Conservation (phyloP, 768 basidiomycete genomes). For the Aureoboletus auriporus region DNA sequence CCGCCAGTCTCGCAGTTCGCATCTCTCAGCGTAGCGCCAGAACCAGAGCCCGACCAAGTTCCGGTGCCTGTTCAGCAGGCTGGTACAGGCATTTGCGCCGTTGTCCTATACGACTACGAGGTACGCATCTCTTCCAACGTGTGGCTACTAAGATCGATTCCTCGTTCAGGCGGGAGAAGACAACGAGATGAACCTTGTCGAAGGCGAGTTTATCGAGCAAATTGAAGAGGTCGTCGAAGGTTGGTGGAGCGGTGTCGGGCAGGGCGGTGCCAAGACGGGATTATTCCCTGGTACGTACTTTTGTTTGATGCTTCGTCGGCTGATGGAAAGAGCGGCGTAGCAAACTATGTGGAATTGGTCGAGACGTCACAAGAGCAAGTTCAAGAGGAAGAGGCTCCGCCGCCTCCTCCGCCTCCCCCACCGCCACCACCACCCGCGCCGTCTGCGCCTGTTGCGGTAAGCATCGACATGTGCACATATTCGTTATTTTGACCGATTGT, state of each 20-base stretch:
- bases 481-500: too few relatives aligned
- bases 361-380: slow-evolving; percentile 41
- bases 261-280: slow-evolving; percentile 62
- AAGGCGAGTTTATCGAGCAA: slow-evolving; percentile 79
- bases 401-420: slow-evolving; percentile 41
- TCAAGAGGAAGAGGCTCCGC: slow-evolving; percentile 41
- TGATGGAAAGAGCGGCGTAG: slow-evolving; percentile 28
- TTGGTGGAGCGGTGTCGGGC: slow-evolving; percentile 85
- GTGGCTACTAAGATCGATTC: too few relatives aligned
- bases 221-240: slow-evolving; percentile 85
- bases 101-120: slow-evolving; percentile 81
- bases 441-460: slow-evolving; percentile 36
- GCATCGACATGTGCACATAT: not conserved
- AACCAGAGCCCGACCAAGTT: slow-evolving; percentile 36
- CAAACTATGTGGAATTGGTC: slow-evolving; percentile 84
- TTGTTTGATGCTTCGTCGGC: not conserved
- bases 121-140: slow-evolving; percentile 27
- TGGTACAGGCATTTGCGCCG: slow-evolving; percentile 56
- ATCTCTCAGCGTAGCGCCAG: slow-evolving; percentile 30
- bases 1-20: slow-evolving; percentile 36
- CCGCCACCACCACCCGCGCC: slow-evolving; percentile 43
- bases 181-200: slow-evolving; percentile 76
- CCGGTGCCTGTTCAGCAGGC: slow-evolving; percentile 11
- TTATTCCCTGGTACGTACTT: slow-evolving; percentile 74
- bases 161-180: slow-evolving; percentile 65